Conservation (phyloP, 352 stramenopile species). For the Globisporangium heterothallicum region DNA sequence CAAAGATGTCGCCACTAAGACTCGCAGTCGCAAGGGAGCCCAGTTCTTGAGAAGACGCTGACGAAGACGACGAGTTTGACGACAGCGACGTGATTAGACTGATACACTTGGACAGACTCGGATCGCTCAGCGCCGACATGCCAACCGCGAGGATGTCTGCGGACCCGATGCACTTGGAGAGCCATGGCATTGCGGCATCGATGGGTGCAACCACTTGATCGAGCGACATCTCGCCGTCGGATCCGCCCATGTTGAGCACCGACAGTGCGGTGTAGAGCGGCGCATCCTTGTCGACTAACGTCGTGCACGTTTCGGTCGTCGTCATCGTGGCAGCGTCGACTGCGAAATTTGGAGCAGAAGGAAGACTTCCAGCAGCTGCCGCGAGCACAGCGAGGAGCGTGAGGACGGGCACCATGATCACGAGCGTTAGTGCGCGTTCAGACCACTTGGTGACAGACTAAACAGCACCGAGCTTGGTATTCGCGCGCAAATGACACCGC, state of each 20-base stretch:
- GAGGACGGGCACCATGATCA: not conserved
- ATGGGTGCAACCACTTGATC: conserved; percentile 25
- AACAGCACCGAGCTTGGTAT: too few species aligned
- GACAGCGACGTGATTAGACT: conserved; percentile 9
- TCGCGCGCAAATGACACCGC: too few species aligned
- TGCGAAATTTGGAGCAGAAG: too few species aligned
- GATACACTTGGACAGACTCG: conserved; percentile 21
- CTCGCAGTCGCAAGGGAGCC: not conserved
- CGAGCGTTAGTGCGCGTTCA: not conserved
- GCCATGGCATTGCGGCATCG: conserved; percentile 27
- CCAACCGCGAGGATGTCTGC: conserved; percentile 23
- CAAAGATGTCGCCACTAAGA: conserved; percentile 13
- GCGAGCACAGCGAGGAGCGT: not conserved
- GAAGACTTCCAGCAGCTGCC: not conserved
- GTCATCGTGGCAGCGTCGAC: not conserved
- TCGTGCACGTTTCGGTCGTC: conserved; percentile 7
- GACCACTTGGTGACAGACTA: too few species aligned
- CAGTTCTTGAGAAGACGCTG: not conserved
- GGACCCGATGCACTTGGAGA: conserved; percentile 30
- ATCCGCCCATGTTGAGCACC: conserved; percentile 10
- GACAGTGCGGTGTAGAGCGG: conserved; percentile 19
- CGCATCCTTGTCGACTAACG: conserved; percentile 13
- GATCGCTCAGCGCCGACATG: conserved; percentile 18
- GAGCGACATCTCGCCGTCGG: conserved; percentile 20
- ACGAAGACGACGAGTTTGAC: not conserved